Conservation (phyloP, 2,329 filamentous ascomycete genomes). For the Aspergillus terreus region DNA sequence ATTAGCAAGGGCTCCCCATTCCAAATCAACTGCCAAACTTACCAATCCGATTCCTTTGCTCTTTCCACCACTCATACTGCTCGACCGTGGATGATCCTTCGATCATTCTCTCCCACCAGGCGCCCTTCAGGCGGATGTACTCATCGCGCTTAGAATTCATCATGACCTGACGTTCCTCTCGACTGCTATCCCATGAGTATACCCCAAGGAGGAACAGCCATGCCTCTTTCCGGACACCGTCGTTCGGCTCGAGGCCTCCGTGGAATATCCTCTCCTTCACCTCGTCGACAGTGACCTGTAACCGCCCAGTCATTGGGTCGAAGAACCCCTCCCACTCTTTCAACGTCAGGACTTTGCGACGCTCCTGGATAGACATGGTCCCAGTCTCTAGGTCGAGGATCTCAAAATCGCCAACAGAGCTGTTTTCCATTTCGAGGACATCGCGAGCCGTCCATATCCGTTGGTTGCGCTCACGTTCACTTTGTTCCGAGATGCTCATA, state of each 20-base stretch:
- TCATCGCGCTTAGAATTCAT: slow-evolving; percentile 85
- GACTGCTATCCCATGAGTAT: slow-evolving; percentile 86
- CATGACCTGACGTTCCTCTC: slow-evolving; percentile 77
- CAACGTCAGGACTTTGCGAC: slow-evolving; percentile 70
- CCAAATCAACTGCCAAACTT: slow-evolving; percentile 34
- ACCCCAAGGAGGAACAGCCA: slow-evolving; percentile 94
- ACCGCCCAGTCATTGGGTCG: slow-evolving; percentile 66
- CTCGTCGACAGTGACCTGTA: slow-evolving; percentile 81
- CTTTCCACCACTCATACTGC: slow-evolving; percentile 92
- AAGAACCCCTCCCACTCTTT: slow-evolving; percentile 93
- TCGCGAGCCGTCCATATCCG: slow-evolving; percentile 92
- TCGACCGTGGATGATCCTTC: slow-evolving; percentile 77
- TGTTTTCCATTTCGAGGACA: slow-evolving; percentile 89
- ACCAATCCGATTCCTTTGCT: slow-evolving; percentile 92
- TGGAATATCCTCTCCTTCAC: slow-evolving; percentile 98
- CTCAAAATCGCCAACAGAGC: slow-evolving; percentile 93
- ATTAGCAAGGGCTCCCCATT: slow-evolving; percentile 15
- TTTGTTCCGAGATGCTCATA: slow-evolving; percentile 97
- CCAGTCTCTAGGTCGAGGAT: slow-evolving; percentile 76
- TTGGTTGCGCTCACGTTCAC: slow-evolving; percentile 78
- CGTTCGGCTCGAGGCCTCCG: slow-evolving; percentile 80
- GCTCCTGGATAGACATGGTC: slow-evolving; percentile 69
- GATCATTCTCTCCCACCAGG: slow-evolving; percentile 93
- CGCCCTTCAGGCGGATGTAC: slow-evolving; percentile 87
- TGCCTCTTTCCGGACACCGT: slow-evolving; percentile 91